These are phyloP conservation scores for Saccharomycopsis olivae DNA, from an alignment of 805 yeast species.

Conservation along the genomic window DNA sequence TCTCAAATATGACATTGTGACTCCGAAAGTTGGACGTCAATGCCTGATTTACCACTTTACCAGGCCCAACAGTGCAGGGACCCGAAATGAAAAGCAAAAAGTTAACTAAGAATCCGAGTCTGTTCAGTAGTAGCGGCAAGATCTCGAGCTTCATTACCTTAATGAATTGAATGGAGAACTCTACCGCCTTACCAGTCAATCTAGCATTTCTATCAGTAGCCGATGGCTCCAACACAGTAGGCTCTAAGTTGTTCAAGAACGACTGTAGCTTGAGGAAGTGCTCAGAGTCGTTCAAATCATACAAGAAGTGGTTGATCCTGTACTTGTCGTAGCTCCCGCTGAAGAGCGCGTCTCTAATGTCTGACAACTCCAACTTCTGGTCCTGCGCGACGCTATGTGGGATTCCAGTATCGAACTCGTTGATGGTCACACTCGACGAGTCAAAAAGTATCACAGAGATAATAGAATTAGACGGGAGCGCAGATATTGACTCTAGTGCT, in stretches of 20 bases:
- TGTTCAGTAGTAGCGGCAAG: slow-evolving; percentile 1
- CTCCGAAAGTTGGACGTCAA: slow-evolving; percentile 23
- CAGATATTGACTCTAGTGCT: slow-evolving; percentile 36
- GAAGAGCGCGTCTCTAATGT: slow-evolving; percentile 3
- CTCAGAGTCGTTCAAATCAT: slow-evolving; percentile 1
- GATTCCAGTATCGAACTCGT: not conserved
- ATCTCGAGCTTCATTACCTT: slow-evolving; percentile 19
- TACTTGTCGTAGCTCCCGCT: not conserved
- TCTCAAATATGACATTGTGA: slow-evolving; percentile 28
- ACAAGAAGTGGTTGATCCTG: slow-evolving; percentile 1
- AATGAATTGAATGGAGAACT: slow-evolving; percentile 22
- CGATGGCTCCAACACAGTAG: not conserved
- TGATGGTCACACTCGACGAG: not conserved
- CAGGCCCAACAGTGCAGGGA: slow-evolving; percentile 31
- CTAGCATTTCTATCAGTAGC: slow-evolving; percentile 24
- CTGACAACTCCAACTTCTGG: not conserved
- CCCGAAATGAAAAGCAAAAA: slow-evolving; percentile 28
- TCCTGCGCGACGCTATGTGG: not conserved
- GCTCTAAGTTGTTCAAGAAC: not conserved
- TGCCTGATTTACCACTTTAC: slow-evolving; percentile 23
- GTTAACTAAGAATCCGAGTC: slow-evolving; percentile 22
- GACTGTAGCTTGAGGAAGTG: not conserved
- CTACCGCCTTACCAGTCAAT: slow-evolving; percentile 28
- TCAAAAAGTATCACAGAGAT: slow-evolving; percentile 49
- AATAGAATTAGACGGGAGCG: slow-evolving; percentile 47